Evolutionary conservation across 1,284 basidiomycete species (phyloP).

Genomic region (Ceratobasidium sp.): DNA sequence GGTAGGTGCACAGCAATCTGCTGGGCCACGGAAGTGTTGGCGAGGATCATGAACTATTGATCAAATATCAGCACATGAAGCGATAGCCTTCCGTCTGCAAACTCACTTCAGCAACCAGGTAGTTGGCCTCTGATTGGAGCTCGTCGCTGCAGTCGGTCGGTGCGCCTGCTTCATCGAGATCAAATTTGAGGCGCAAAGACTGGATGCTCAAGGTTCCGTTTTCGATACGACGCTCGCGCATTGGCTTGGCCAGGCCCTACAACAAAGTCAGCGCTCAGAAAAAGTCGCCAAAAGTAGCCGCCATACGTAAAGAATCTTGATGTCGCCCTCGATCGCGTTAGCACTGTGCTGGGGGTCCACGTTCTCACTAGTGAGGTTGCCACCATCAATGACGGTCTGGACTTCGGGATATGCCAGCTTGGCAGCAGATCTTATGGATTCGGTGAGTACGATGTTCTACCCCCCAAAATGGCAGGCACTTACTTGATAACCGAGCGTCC

Average conservation of each 20-base stretch:
- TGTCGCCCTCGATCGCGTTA: constrained; percentile 73
- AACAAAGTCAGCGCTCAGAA: constrained; percentile 22
- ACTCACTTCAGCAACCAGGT: constrained; percentile 85
- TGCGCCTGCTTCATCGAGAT: constrained; percentile 80
- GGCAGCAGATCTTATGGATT: constrained; percentile 70
- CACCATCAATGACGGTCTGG: constrained; percentile 77
- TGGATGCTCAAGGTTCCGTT: constrained; percentile 80
- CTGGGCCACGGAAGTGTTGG: constrained; percentile 89
- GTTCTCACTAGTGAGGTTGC: constrained; percentile 63
- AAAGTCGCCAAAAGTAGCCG: background rate
- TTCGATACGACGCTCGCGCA: constrained; percentile 78
- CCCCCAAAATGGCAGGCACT: constrained; percentile 46
- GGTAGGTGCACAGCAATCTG: constrained; percentile 92
- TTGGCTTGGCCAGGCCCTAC: constrained; percentile 68
- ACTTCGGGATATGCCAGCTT: constrained; percentile 85
- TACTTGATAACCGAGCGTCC: constrained; percentile 91
- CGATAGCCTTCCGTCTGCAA: constrained; percentile 36
- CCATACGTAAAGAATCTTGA: constrained; percentile 67
- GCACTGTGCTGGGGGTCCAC: constrained; percentile 63
- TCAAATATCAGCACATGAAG: constrained; percentile 20
- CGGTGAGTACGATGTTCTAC: background rate
- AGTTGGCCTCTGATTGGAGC: constrained; percentile 73
- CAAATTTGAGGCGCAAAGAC: constrained; percentile 77
- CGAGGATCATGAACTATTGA: constrained; percentile 86
- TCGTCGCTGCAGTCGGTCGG: constrained; percentile 81